phyloP scores from a whole-genome alignment of 1,284 basidiomycete species.

The Bjerkandera adusta region DNA sequence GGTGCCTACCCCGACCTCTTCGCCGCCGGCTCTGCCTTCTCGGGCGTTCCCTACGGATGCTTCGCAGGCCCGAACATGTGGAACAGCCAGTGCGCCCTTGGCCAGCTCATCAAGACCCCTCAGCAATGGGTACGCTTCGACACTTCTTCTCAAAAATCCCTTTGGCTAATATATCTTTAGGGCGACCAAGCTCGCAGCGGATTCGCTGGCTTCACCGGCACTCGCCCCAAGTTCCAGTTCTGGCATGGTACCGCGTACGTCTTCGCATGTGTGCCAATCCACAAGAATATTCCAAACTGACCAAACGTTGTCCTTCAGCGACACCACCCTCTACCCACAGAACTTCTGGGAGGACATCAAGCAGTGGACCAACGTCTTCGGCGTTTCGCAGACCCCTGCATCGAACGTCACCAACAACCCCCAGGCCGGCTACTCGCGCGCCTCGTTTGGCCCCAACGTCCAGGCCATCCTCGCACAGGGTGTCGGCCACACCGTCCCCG shows the following conservation, averaged over 20 bases:
- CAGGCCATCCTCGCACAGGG: constrained; percentile 42
- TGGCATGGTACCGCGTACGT: constrained; percentile 54
- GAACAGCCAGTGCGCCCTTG: constrained; percentile 47
- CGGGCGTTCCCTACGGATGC: constrained; percentile 55
- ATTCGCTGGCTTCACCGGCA: constrained; percentile 52
- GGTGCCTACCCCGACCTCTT: constrained; percentile 58
- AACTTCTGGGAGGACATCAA: constrained; percentile 49
- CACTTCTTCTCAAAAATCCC: background rate
- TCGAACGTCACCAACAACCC: constrained; percentile 38
- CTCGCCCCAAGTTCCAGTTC: constrained; percentile 49
- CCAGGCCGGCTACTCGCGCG: constrained; percentile 38
- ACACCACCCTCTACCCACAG: constrained; percentile 47
- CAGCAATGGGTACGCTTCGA: constrained; percentile 43
- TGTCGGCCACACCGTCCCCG: constrained; percentile 41
- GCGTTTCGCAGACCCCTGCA: constrained; percentile 37
- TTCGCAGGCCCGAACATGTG: constrained; percentile 46
- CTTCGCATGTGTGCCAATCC: background rate
- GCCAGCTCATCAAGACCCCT: constrained; percentile 42
- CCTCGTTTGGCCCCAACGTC: constrained; percentile 45
- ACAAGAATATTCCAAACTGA: background rate
- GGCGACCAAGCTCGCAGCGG: constrained; percentile 41
- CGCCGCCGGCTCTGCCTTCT: constrained; percentile 45
- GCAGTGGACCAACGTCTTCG: constrained; percentile 49
- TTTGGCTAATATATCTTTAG: constrained; percentile 24
- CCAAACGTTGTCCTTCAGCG: constrained; percentile 24